phyloP scores from a whole-genome alignment of 2,329 filamentous ascomycete species.

The Hymenoscyphus infarciens region DNA sequence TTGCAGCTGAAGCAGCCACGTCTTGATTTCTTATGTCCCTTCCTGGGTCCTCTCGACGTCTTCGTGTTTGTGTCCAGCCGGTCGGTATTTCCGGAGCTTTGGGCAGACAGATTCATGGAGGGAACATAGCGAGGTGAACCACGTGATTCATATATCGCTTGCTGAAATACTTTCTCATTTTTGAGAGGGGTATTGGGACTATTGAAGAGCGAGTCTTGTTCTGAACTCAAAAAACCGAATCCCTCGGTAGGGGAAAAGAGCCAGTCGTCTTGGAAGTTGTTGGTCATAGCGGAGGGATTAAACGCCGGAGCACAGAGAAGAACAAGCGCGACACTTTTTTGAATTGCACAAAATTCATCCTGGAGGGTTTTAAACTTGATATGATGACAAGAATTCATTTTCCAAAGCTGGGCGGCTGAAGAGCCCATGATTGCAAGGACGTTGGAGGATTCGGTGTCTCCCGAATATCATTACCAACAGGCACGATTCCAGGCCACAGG shows the following conservation, averaged over 20 bases:
- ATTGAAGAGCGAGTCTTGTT: background rate
- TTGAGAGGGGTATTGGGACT: background rate
- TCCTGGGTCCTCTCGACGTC: slow-evolving; percentile 35
- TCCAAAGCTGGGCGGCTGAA: background rate
- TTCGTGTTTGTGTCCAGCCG: background rate
- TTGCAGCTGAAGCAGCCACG: slow-evolving; percentile 67
- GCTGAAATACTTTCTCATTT: background rate
- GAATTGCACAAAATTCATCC: slow-evolving; percentile 14
- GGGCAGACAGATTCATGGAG: background rate
- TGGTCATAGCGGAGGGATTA: background rate
- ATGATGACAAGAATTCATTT: slow-evolving; percentile 9
- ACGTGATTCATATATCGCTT: background rate
- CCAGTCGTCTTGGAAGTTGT: background rate
- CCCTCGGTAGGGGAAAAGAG: background rate
- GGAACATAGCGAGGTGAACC: background rate
- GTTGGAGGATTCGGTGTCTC: background rate
- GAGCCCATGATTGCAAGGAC: background rate
- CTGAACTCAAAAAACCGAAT: background rate
- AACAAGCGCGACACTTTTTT: slow-evolving; percentile 3
- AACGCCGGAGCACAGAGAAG: background rate
- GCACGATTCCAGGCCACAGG: background rate
- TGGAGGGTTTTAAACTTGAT: slow-evolving; percentile 13
- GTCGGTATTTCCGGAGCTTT: background rate
- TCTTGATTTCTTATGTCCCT: slow-evolving; percentile 64
- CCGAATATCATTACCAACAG: background rate